Evolutionary conservation across 495 filamentous ascomycete genomes (phyloP).

Genomic region (Penicillium chermesinum): DNA sequence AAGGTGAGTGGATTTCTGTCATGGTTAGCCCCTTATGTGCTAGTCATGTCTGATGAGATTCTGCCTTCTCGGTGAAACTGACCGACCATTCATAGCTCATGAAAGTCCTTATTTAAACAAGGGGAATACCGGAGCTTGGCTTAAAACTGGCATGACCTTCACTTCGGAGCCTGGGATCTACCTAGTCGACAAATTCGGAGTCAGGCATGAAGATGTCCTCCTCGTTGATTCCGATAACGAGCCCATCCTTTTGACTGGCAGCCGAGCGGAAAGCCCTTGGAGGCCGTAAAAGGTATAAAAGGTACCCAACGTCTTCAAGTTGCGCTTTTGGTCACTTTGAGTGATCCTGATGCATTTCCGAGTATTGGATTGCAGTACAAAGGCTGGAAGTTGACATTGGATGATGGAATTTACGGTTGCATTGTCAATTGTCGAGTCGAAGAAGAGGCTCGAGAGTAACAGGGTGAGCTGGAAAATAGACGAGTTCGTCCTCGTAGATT

Average conservation of each 20-base stretch:
- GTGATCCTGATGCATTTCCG: too few relatives aligned
- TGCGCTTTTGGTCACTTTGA: too few relatives aligned
- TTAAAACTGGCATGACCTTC: constrained; percentile 50
- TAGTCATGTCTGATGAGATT: background rate
- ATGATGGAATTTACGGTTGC: too few relatives aligned
- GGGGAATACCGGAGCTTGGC: constrained; percentile 36
- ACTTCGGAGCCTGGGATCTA: constrained; percentile 55
- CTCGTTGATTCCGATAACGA: constrained; percentile 42
- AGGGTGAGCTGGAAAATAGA: too few relatives aligned
- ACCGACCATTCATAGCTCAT: constrained; percentile 33
- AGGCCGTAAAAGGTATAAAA: constrained; percentile 34
- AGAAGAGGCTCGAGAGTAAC: too few relatives aligned
- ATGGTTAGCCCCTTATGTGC: too few relatives aligned
- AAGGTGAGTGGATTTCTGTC: constrained; percentile 21
- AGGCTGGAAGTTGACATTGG: too few relatives aligned
- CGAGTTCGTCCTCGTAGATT: too few relatives aligned
- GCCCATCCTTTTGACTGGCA: constrained; percentile 42
- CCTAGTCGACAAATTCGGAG: constrained; percentile 48
- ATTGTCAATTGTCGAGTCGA: too few relatives aligned
- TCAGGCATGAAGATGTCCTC: constrained; percentile 50
- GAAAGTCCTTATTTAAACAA: constrained; percentile 54
- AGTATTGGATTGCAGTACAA: too few relatives aligned
- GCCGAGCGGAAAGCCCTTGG: constrained; percentile 40
- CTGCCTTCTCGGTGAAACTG: background rate
- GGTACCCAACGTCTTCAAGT: too few relatives aligned